Evolutionary conservation across 257 asterid species (phyloP).

Genomic region (Forsythia viridissima): DNA sequence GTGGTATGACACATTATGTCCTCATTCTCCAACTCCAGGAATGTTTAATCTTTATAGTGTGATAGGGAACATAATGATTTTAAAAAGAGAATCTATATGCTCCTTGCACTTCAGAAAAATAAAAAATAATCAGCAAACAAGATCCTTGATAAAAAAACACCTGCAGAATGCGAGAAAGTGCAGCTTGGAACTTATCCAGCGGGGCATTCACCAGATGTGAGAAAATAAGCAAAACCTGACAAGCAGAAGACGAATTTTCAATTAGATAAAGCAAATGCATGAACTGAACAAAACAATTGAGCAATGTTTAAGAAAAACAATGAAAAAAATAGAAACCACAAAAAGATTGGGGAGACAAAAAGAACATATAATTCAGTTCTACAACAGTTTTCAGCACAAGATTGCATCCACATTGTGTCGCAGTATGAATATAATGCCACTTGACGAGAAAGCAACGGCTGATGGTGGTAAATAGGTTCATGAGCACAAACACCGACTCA

Average conservation of each 20-base stretch:
- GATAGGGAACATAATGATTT: neutral
- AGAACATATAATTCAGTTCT: constrained; percentile 2
- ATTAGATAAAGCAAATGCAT: constrained; percentile 16
- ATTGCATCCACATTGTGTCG: neutral
- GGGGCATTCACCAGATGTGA: constrained; percentile 80
- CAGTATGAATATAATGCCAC: neutral
- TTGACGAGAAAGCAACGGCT: neutral
- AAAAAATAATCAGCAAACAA: neutral
- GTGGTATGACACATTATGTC: constrained; percentile 1
- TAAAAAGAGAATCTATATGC: neutral
- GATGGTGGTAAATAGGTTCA: neutral
- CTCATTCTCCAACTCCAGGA: neutral
- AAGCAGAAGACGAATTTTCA: constrained; percentile 27
- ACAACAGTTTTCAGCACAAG: constrained; percentile 19
- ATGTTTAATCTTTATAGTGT: neutral
- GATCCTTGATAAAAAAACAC: constrained; percentile 38
- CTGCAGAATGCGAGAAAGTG: constrained; percentile 81
- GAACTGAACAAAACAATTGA: neutral
- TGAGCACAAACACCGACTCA: neutral
- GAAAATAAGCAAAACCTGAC: constrained; percentile 73
- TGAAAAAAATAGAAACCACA: neutral
- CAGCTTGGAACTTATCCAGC: constrained; percentile 76
- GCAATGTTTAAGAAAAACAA: neutral
- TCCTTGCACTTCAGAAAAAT: constrained; percentile 20
- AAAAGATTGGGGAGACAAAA: neutral